Evolutionary conservation across 2,329 filamentous ascomycete species (phyloP).

Genomic region (Akanthomyces muscarius): DNA sequence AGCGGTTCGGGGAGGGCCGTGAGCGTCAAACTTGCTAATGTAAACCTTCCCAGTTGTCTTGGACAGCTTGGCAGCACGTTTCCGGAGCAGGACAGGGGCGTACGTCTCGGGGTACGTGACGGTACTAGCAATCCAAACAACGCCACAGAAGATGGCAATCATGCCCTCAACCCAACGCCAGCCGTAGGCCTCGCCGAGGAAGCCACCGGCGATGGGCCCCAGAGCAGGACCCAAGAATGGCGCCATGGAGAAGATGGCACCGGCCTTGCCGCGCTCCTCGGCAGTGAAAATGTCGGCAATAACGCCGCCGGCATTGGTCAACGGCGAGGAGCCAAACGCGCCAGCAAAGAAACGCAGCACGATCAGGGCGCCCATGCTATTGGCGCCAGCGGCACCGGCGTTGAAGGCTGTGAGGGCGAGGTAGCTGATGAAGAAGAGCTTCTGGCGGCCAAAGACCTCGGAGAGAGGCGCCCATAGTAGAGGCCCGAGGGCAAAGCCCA

Average conservation of each 20-base stretch:
- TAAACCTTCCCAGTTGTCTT: constrained; percentile 53
- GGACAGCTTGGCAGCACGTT: constrained; percentile 47
- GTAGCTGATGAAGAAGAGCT: constrained; percentile 58
- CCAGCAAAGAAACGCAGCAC: constrained; percentile 68
- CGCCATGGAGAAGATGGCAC: constrained; percentile 57
- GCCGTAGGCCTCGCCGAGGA: constrained; percentile 54
- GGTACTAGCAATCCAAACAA: constrained; percentile 51
- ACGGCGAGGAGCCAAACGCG: constrained; percentile 56
- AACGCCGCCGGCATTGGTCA: constrained; percentile 60
- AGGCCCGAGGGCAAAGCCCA: constrained; percentile 59
- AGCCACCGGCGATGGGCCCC: constrained; percentile 60
- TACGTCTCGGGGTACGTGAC: constrained; percentile 58
- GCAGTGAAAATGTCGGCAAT: constrained; percentile 61
- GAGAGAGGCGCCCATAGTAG: constrained; percentile 63
- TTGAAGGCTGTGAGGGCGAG: constrained; percentile 57
- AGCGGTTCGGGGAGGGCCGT: constrained; percentile 40
- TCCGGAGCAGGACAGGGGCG: constrained; percentile 51
- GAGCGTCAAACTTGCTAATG: constrained; percentile 44
- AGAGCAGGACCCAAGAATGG: constrained; percentile 60
- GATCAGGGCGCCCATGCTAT: constrained; percentile 56
- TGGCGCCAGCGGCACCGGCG: constrained; percentile 52
- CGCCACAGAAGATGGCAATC: constrained; percentile 57
- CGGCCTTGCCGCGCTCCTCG: constrained; percentile 52
- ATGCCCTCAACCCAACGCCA: constrained; percentile 65
- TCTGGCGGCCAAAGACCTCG: constrained; percentile 59